Percentiles rank a stretch among this genome's conserved stretches.
These are phyloP conservation scores for Babesia microti DNA, from an alignment of 169 alveolate genomes.

Conservation along the genomic window DNA sequence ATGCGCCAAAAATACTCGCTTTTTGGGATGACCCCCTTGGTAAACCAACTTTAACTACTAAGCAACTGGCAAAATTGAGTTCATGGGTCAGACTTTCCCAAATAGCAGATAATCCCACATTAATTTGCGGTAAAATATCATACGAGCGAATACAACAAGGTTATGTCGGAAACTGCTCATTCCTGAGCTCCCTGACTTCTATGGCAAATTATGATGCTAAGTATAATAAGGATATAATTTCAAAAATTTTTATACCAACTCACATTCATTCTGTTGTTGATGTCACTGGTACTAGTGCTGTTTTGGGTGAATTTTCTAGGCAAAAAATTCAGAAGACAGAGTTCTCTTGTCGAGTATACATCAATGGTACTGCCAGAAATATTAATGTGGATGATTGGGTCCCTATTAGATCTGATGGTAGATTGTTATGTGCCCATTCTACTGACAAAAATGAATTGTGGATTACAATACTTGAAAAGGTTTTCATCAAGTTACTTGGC, in stretches of 20 bases:
- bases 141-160: conserved; percentile 71
- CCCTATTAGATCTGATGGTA: conserved; percentile 62
- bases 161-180: conserved; percentile 86
- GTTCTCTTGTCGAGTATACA: conserved; percentile 70
- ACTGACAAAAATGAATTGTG: conserved; percentile 69
- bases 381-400: conserved; percentile 81
- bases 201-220: conserved; percentile 78
- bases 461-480: conserved; percentile 84
- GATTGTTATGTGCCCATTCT: conserved; percentile 76
- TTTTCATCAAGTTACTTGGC: conserved; percentile 79
- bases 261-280: not conserved
- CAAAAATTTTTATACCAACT: conserved; percentile 2
- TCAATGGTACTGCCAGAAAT: conserved; percentile 80
- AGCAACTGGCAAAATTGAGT: conserved; percentile 51
- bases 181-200: conserved; percentile 73
- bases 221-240: conserved; percentile 8
- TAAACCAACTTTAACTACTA: conserved; percentile 40
- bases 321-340: conserved; percentile 59
- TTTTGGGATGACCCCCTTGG: conserved; percentile 73
- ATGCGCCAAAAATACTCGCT: too few relatives aligned
- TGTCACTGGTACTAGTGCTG: not conserved
- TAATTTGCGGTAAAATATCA: conserved; percentile 45
- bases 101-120: conserved; percentile 23
- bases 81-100: conserved; percentile 63
- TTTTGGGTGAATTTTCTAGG: not conserved